phyloP scores from a whole-genome alignment of 2,329 filamentous ascomycete genomes.

The Plectosphaerella sp. region DNA sequence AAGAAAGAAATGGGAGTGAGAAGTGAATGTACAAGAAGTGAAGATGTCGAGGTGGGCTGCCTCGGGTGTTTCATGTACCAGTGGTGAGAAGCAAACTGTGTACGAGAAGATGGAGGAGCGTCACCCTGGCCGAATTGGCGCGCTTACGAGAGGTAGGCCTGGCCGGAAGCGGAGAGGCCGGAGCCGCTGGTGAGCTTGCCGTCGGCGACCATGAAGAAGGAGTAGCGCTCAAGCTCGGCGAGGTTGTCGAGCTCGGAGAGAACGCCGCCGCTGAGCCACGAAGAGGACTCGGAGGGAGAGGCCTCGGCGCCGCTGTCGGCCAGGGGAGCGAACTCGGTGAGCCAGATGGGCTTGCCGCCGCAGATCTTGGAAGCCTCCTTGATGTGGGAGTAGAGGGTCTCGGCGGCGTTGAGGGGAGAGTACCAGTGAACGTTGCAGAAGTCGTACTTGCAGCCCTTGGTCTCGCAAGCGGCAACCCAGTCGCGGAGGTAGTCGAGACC shows the following conservation, averaged over 20 bases:
- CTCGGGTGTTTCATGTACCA: neutral
- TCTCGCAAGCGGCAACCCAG: conserved; percentile 48
- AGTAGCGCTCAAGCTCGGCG: conserved; percentile 49
- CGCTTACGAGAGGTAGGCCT: conserved; percentile 40
- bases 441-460: conserved; percentile 47
- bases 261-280: conserved; percentile 43
- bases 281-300: conserved; percentile 23
- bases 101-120: neutral
- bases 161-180: conserved; percentile 40
- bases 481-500: conserved; percentile 53
- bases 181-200: conserved; percentile 35
- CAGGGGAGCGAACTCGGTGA: conserved; percentile 60
- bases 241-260: conserved; percentile 44
- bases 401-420: conserved; percentile 38
- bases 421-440: conserved; percentile 65
- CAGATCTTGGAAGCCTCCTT: conserved; percentile 39
- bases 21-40: conserved; percentile 30
- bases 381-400: conserved; percentile 52
- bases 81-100: neutral
- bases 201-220: conserved; percentile 50
- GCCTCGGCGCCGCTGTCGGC: conserved; percentile 26
- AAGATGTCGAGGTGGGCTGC: conserved; percentile 10
- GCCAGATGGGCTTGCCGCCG: conserved; percentile 49
- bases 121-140: conserved; percentile 6
- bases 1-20: conserved; percentile 15